Conservation (phyloP, 1,284 basidiomycete species). For the Sutorius eximius region DNA sequence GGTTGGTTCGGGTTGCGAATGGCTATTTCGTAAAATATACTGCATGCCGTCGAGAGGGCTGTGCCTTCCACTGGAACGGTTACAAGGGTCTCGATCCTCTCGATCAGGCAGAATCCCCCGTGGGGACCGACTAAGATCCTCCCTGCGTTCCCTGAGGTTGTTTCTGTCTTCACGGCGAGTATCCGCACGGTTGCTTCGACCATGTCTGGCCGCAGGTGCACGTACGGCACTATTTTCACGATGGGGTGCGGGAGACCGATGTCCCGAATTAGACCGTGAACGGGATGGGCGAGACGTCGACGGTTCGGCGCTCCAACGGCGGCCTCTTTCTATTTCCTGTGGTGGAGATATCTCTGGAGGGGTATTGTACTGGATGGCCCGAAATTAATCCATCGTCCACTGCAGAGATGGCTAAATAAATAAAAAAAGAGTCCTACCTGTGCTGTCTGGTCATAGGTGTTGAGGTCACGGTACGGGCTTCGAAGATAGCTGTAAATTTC, state of each 20-base stretch:
- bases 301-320: conserved; percentile 40
- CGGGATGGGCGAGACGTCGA: conserved; percentile 12
- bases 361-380: conserved; percentile 52
- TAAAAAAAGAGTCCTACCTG: conserved; percentile 53
- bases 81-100: background rate
- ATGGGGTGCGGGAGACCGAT: conserved; percentile 11
- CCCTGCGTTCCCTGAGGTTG: background rate
- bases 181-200: conserved; percentile 9
- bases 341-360: conserved; percentile 40
- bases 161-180: background rate
- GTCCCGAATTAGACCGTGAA: conserved; percentile 31
- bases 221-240: conserved; percentile 1
- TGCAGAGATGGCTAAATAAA: conserved; percentile 5
- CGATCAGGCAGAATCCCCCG: background rate
- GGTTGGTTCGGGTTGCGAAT: background rate
- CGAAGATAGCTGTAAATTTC: conserved; percentile 85
- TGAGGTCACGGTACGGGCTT: conserved; percentile 80
- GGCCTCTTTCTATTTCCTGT: conserved; percentile 31
- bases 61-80: conserved; percentile 1
- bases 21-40: conserved; percentile 4
- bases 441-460: conserved; percentile 76
- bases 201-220: background rate
- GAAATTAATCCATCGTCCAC: conserved; percentile 2
- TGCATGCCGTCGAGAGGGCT: background rate
- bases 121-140: conserved; percentile 2